A percentile compares a stretch with the other conserved stretches of the same genome.
Evolutionary conservation across 2,329 filamentous ascomycete species (phyloP).

Genomic region (Sporothrix protearum): DNA sequence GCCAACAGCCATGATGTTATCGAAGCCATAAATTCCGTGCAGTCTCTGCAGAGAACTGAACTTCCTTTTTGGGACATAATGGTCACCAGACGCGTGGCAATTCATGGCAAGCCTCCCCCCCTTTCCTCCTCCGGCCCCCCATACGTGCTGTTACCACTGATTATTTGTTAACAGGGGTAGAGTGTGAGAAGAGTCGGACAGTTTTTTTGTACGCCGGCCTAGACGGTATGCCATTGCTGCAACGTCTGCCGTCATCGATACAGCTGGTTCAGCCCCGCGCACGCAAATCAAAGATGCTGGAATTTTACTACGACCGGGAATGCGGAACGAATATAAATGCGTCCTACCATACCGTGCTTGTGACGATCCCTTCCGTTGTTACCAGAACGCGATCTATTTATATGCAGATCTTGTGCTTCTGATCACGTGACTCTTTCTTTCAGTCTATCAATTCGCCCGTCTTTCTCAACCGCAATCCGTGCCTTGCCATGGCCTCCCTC

Average conservation of each 20-base stretch:
- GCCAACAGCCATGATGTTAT: conserved; percentile 16
- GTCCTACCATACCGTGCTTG: not conserved
- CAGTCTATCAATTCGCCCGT: not conserved
- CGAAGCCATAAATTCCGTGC: conserved; percentile 2
- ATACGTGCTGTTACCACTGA: not conserved
- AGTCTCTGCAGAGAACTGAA: not conserved
- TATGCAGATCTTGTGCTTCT: not conserved
- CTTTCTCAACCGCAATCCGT: not conserved
- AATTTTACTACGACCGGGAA: too few relatives aligned
- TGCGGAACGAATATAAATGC: not conserved
- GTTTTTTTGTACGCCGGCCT: not conserved
- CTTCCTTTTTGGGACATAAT: not conserved
- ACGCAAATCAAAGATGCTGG: not conserved
- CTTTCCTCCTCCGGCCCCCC: not conserved
- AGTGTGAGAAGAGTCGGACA: not conserved
- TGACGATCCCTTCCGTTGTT: not conserved
- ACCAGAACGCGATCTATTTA: not conserved
- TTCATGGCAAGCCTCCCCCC: not conserved
- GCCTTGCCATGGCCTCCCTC: not conserved
- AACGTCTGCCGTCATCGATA: conserved; percentile 10
- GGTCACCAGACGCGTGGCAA: not conserved
- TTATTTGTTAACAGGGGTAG: too few relatives aligned
- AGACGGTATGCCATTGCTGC: conserved; percentile 6
- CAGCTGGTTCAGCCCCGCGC: not conserved
- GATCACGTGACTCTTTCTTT: not conserved